Conservation (phyloP, 2,329 filamentous ascomycete genomes). For the Pseudopyricularia javanii region DNA sequence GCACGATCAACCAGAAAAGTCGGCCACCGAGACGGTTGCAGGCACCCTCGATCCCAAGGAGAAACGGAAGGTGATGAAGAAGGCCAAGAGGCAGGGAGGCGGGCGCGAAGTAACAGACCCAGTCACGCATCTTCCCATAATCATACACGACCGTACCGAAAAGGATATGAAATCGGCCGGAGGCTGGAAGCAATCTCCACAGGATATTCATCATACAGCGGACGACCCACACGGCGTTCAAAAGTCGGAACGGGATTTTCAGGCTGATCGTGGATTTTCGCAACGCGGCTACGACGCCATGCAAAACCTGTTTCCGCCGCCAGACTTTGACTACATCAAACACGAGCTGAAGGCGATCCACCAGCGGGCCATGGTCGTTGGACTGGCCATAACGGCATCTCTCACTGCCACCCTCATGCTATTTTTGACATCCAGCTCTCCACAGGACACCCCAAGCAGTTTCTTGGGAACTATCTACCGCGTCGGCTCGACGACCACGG, state of each 20-base stretch:
- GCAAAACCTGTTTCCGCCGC: conserved; percentile 32
- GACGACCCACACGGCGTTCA: conserved; percentile 23
- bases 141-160: conserved; percentile 56
- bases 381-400: conserved; percentile 19
- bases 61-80: conserved; percentile 35
- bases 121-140: conserved; percentile 57
- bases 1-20: conserved; percentile 11
- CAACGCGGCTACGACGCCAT: conserved; percentile 28
- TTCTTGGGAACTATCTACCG: background rate
- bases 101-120: conserved; percentile 59
- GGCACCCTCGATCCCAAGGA: conserved; percentile 28
- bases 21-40: conserved; percentile 22
- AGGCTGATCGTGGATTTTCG: conserved; percentile 19
- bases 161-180: conserved; percentile 38
- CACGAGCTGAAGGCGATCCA: conserved; percentile 18
- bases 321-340: conserved; percentile 29
- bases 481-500: background rate
- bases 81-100: conserved; percentile 27
- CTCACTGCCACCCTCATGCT: conserved; percentile 12
- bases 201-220: conserved; percentile 20
- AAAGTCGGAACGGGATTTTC: conserved; percentile 26
- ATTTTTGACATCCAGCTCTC: background rate
- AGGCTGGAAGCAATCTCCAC: conserved; percentile 21
- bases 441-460: background rate
- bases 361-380: conserved; percentile 21